Evolutionary conservation across 345 rosid species (phyloP), one percentile per base, ranked within the genome.

Genomic region (Syzygium oleosum): DNA sequence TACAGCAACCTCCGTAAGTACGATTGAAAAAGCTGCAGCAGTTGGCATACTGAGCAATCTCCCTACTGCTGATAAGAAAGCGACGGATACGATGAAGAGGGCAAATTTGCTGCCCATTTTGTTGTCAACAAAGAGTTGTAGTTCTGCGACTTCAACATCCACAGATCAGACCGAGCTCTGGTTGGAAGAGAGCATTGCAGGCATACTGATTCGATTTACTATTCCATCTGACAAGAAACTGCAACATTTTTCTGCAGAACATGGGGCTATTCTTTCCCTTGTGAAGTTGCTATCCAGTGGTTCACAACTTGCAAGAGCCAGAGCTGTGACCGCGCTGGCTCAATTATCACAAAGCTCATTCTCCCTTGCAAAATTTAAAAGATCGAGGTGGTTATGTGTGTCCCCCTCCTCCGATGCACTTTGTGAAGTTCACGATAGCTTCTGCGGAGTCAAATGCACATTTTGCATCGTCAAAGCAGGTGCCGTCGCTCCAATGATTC

Each of bases 391-490:
- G 96, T 84, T 73, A 2, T 94, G 95, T 43, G 89, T 90, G 83
- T 89, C 90, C 49, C 91, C 93, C 84, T 90, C 96, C 2, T 86
- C 91, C 4, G 87, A 89, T 13, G 83, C 94, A 38, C 65, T 90
- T 65, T 94, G 98, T 43, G 90, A 91, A 88, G 95, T 94, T 61
- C 98, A 94, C 54, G 91, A 92, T 25, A 92, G 92, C 6, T 86
- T 87, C 52, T 95, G 98, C 90, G 27, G 15, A 29, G 92, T 90
- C 51, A 95, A 90, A 78, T 90, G 49, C 86, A 93, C 94, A 38
- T 92, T 95, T 84, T 95, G 98, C 89, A 84, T 95, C 87, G 93
- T 94, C 85, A 93, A 94, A 90, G 94, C 96, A 3, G 92, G 94
- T 8, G 96, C 96, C 2, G 43, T 93, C 31, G 41, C 91, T 85